Conservation (phyloP, 139 green algal genomes). For the Auxenochlorella pyrenoidosa region DNA sequence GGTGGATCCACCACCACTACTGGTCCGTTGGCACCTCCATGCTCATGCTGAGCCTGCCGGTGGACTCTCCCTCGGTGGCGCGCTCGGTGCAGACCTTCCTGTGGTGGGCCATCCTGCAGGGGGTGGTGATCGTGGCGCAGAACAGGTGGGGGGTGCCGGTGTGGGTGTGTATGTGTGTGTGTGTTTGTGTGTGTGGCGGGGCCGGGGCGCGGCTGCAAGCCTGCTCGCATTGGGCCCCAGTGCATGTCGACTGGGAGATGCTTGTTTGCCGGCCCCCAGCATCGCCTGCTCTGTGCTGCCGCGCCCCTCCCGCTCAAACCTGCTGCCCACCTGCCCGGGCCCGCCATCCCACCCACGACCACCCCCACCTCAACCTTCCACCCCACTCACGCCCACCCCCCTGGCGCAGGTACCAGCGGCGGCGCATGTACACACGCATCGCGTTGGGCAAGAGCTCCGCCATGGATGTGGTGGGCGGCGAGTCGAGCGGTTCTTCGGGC, state of each 20-base stretch:
- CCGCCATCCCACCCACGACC: too few relatives aligned
- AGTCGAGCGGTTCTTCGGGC: constrained; percentile 75
- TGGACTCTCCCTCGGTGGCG: constrained; percentile 76
- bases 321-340: too few relatives aligned
- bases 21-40: constrained; percentile 79
- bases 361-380: too few relatives aligned
- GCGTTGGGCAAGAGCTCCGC: constrained; percentile 88
- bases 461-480: constrained; percentile 92
- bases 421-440: constrained; percentile 95
- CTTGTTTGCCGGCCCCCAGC: too few relatives aligned
- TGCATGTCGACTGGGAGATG: too few relatives aligned
- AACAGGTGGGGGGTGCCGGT: constrained; percentile 64
- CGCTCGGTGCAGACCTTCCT: constrained; percentile 59
- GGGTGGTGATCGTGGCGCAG: constrained; percentile 70
- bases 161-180: constrained; percentile 4
- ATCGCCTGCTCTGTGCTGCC: not conserved
- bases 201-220: too few relatives aligned
- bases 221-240: too few relatives aligned
- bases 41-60: constrained; percentile 87
- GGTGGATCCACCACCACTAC: constrained; percentile 97
- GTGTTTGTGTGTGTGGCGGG: constrained; percentile 1
- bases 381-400: not conserved
- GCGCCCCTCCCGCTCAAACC: too few relatives aligned
- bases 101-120: constrained; percentile 66
- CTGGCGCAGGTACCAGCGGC: constrained; percentile 80